phyloP scores from a whole-genome alignment of 805 yeast species.

The Pichia cephalocereana region DNA sequence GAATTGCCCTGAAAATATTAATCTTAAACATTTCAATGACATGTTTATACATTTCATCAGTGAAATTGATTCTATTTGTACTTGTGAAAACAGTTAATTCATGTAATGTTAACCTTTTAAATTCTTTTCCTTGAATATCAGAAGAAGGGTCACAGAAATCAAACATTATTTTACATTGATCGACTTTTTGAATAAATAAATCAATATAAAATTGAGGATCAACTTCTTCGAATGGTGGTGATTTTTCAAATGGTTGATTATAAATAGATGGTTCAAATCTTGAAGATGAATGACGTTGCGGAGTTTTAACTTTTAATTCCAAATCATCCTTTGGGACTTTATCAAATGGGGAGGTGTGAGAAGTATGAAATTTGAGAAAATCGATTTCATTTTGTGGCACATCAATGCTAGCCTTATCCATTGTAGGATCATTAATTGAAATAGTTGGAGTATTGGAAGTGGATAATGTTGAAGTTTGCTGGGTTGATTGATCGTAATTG shows the following conservation, averaged over 20 bases:
- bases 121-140: constrained; percentile 87
- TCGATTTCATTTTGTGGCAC: constrained; percentile 16
- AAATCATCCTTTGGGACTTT: constrained; percentile 52
- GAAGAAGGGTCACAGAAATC: constrained; percentile 91
- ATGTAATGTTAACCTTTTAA: constrained; percentile 76
- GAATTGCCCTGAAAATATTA: constrained; percentile 90
- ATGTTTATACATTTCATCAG: constrained; percentile 83
- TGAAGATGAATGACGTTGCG: constrained; percentile 87
- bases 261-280: constrained; percentile 74
- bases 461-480: background rate
- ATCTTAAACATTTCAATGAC: constrained; percentile 84
- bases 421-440: background rate
- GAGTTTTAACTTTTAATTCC: constrained; percentile 62
- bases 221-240: constrained; percentile 85
- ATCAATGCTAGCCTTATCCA: constrained; percentile 1
- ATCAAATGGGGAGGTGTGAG: constrained; percentile 24
- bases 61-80: constrained; percentile 70
- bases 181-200: constrained; percentile 77
- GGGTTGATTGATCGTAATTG: background rate
- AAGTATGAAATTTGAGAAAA: constrained; percentile 22
- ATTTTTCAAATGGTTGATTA: constrained; percentile 55
- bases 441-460: background rate
- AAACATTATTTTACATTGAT: constrained; percentile 90
- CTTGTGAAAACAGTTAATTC: constrained; percentile 86
- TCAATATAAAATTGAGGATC: constrained; percentile 66